A percentile compares a stretch with the other conserved stretches of the same genome.
Evolutionary conservation across 139 green algal species (phyloP).

Genomic region (Auxenochlorella pyrenoidosa): DNA sequence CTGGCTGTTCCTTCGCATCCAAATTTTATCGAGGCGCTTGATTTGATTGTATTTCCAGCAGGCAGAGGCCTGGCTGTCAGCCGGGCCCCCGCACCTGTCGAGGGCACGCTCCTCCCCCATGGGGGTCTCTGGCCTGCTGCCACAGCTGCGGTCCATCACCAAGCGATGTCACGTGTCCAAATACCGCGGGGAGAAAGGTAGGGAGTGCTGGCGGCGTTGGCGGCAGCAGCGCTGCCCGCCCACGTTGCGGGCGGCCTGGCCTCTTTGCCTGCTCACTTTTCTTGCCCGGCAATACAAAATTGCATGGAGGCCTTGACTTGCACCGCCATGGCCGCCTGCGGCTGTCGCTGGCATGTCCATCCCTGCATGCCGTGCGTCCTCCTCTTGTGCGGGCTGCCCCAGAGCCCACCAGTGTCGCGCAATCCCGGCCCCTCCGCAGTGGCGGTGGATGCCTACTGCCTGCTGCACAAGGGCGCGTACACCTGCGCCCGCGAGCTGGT

Average conservation of each 20-base stretch:
- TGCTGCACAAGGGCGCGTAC: conserved; percentile 94
- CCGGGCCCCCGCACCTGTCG: not conserved
- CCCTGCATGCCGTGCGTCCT: not conserved
- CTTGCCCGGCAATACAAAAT: too few species aligned
- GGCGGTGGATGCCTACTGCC: conserved; percentile 94
- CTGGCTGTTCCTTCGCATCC: too few species aligned
- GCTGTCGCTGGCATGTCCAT: not conserved
- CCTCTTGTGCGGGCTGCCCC: not conserved
- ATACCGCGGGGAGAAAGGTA: conserved; percentile 72
- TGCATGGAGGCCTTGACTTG: not conserved
- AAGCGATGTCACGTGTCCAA: conserved; percentile 69
- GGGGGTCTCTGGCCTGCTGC: conserved; percentile 90
- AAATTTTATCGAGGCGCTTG: too few species aligned
- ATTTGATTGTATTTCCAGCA: too few species aligned
- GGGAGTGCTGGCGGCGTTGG: not conserved
- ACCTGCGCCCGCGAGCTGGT: conserved; percentile 89
- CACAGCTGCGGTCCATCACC: conserved; percentile 79
- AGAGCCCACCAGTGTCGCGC: not conserved
- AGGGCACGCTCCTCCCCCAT: conserved; percentile 57
- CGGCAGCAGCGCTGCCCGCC: not conserved
- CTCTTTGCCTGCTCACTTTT: not conserved
- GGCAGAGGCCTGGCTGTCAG: too few species aligned
- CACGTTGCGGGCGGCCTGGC: too few species aligned
- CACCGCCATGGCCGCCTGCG: not conserved
- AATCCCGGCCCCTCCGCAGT: conserved; percentile 52